Evolutionary conservation across 768 basidiomycete genomes (phyloP).

Genomic region (Xerocomellus amylosporus): DNA sequence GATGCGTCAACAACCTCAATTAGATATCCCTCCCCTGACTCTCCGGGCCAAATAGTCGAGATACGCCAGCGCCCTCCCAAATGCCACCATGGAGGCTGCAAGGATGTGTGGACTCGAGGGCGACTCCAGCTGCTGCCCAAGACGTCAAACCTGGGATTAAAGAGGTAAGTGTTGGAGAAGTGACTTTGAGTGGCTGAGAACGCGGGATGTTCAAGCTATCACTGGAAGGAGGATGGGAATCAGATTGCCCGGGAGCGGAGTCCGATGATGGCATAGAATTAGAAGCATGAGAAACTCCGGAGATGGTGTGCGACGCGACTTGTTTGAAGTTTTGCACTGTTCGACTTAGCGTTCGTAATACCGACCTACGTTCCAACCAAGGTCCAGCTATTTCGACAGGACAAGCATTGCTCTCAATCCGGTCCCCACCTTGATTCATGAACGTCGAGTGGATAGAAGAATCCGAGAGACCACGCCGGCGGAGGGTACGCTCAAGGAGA

Average conservation of each 20-base stretch:
- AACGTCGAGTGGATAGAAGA: constrained; percentile 91
- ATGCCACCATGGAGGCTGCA: no score
- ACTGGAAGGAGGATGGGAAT: background rate
- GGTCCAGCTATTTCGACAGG: constrained; percentile 14
- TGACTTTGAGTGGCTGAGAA: constrained; percentile 22
- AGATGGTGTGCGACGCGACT: constrained; percentile 29
- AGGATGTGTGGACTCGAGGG: background rate
- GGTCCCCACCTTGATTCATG: constrained; percentile 49
- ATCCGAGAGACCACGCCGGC: constrained; percentile 82
- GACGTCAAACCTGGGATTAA: constrained; percentile 36
- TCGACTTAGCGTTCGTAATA: constrained; percentile 52
- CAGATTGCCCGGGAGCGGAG: background rate
- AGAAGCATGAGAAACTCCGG: constrained; percentile 17
- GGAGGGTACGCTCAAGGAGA: constrained; percentile 64
- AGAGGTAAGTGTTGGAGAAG: constrained; percentile 22
- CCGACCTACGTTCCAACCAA: constrained; percentile 44
- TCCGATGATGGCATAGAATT: constrained; percentile 9
- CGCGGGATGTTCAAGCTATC: constrained; percentile 10
- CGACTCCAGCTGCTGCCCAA: constrained; percentile 31
- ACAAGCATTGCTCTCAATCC: background rate
- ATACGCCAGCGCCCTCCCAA: no score
- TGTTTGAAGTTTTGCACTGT: constrained; percentile 51
- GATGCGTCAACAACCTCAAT: no score
- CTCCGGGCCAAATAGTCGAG: no score
- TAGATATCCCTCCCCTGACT: no score